Evolutionary conservation across 257 asterid genomes (phyloP).

Genomic region (Hygrophila difformis): DNA sequence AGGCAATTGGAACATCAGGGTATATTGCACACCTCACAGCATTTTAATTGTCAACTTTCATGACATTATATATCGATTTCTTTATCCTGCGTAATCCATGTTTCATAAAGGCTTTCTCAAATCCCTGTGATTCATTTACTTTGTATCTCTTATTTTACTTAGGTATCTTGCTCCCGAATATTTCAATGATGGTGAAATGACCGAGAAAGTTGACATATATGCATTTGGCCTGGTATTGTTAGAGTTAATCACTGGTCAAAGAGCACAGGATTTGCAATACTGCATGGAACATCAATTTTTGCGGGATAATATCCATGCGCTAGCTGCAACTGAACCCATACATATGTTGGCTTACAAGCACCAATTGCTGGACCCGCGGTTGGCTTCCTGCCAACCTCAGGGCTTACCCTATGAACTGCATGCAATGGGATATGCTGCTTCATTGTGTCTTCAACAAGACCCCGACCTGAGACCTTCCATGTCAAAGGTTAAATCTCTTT

Average conservation of each 20-base stretch:
- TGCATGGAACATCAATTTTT: conserved; percentile 34
- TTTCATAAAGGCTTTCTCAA: background rate
- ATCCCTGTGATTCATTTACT: conserved; percentile 1
- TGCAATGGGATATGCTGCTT: conserved; percentile 64
- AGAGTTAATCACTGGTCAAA: conserved; percentile 63
- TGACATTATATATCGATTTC: background rate
- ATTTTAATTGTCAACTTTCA: background rate
- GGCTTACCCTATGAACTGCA: conserved; percentile 53
- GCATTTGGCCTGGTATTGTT: conserved; percentile 68
- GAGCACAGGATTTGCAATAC: conserved; percentile 44
- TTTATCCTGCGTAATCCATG: background rate
- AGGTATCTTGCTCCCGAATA: conserved; percentile 86
- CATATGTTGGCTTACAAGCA: conserved; percentile 37
- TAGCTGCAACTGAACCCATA: conserved; percentile 38
- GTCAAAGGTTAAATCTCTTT: conserved; percentile 51
- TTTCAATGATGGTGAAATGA: conserved; percentile 40
- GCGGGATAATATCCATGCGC: conserved; percentile 32
- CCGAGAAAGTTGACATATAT: conserved; percentile 77
- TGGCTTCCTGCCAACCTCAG: conserved; percentile 31
- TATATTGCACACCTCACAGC: conserved; percentile 17
- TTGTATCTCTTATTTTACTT: conserved; percentile 1
- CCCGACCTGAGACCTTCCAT: conserved; percentile 72
- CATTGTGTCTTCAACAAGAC: conserved; percentile 66
- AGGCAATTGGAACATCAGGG: conserved; percentile 56
- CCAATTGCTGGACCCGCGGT: conserved; percentile 40